phyloP scores from a whole-genome alignment of 345 rosid species.

The Boechera divaricarpa region DNA sequence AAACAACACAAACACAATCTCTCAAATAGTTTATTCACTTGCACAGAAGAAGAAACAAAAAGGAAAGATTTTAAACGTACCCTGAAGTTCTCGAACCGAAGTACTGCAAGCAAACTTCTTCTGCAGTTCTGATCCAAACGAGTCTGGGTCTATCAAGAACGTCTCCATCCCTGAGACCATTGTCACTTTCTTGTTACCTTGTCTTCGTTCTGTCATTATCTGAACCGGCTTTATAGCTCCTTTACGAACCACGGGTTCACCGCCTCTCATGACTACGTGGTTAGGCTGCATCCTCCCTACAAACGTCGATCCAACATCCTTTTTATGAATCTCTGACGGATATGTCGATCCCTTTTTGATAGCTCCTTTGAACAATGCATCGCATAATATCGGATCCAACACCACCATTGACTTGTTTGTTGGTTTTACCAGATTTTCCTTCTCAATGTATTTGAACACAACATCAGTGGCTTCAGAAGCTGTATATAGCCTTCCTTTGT shows the following conservation, averaged over 20 bases:
- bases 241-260: slow-evolving; percentile 77
- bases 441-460: slow-evolving; percentile 77
- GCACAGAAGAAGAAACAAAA: not conserved
- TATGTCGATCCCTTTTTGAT: slow-evolving; percentile 89
- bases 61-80: slow-evolving; percentile 39
- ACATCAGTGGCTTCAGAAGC: slow-evolving; percentile 87
- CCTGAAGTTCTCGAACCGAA: slow-evolving; percentile 79
- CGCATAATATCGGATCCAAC: slow-evolving; percentile 81
- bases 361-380: slow-evolving; percentile 90
- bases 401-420: slow-evolving; percentile 70
- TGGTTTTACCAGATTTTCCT: slow-evolving; percentile 79
- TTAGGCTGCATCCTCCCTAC: slow-evolving; percentile 85
- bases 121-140: slow-evolving; percentile 93
- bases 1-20: slow-evolving; percentile 33
- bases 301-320: slow-evolving; percentile 73
- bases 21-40: slow-evolving; percentile 13
- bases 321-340: slow-evolving; percentile 89
- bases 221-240: slow-evolving; percentile 81
- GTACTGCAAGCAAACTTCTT: slow-evolving; percentile 98
- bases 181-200: slow-evolving; percentile 93
- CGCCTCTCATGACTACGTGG: slow-evolving; percentile 73
- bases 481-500: slow-evolving; percentile 67
- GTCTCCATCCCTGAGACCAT: slow-evolving; percentile 80
- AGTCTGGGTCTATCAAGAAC: slow-evolving; percentile 81
- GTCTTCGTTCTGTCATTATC: slow-evolving; percentile 88